phyloP scores from a whole-genome alignment of 2,329 filamentous ascomycete species.

The Diaporthe citriasiana region DNA sequence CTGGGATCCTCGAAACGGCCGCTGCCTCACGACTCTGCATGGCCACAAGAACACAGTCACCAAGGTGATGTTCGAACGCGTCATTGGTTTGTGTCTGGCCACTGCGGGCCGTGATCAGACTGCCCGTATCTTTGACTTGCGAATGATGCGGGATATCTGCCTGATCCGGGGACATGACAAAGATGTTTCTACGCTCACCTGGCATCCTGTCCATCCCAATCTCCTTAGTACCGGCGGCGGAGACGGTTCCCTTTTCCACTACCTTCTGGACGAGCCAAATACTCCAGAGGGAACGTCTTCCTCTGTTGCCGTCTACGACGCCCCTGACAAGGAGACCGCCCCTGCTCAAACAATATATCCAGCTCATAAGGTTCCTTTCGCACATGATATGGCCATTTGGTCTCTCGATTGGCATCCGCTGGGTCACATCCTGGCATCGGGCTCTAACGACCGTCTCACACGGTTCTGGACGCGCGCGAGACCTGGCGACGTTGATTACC shows the following conservation, averaged over 20 bases:
- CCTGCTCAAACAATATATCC: conserved; percentile 93
- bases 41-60: conserved; percentile 98
- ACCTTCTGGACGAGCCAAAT: conserved; percentile 95
- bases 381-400: conserved; percentile 97
- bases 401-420: conserved; percentile 98
- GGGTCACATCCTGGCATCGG: conserved; percentile 94
- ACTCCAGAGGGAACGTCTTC: conserved; percentile 79
- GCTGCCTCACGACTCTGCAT: conserved; percentile 92
- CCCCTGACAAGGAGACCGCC: conserved; percentile 81
- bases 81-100: conserved; percentile 86
- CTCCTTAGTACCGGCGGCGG: conserved; percentile 91
- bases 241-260: conserved; percentile 92
- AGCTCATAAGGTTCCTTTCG: conserved; percentile 86
- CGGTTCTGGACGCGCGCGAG: conserved; percentile 95
- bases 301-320: conserved; percentile 87
- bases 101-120: conserved; percentile 95
- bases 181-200: conserved; percentile 91
- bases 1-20: conserved; percentile 94
- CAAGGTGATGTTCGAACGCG: conserved; percentile 90
- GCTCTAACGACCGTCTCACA: conserved; percentile 96
- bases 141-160: conserved; percentile 98
- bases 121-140: conserved; percentile 91
- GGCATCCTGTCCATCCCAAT: conserved; percentile 93
- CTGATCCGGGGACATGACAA: conserved; percentile 96
- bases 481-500: conserved; percentile 86